These are phyloP conservation scores for Fomitiporia mediterranea DNA, from an alignment of 1,284 basidiomycete genomes.

Conservation along the genomic window DNA sequence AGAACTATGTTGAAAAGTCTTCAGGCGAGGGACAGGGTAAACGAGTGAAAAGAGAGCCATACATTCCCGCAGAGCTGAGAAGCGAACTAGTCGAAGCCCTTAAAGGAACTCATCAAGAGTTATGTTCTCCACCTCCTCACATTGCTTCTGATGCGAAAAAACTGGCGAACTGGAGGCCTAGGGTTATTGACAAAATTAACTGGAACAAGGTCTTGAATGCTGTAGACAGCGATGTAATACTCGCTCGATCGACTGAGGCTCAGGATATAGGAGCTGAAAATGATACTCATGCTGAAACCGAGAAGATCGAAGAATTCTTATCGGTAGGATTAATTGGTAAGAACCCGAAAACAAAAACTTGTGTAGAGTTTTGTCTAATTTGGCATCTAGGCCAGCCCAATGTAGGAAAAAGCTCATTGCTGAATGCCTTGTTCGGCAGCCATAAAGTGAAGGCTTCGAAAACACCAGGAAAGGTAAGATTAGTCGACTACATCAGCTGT, in stretches of 20 bases:
- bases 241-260: slow-evolving; percentile 24
- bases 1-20: slow-evolving; percentile 60
- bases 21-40: slow-evolving; percentile 43
- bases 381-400: slow-evolving; percentile 74
- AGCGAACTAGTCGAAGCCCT: slow-evolving; percentile 64
- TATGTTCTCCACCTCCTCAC: slow-evolving; percentile 65
- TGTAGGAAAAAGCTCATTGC: slow-evolving; percentile 86
- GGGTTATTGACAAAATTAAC: slow-evolving; percentile 58
- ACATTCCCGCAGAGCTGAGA: slow-evolving; percentile 58
- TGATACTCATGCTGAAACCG: slow-evolving; percentile 32
- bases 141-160: slow-evolving; percentile 49
- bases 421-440: slow-evolving; percentile 87
- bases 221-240: slow-evolving; percentile 36
- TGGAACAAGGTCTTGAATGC: slow-evolving; percentile 63
- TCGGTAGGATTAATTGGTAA: slow-evolving; percentile 82
- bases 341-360: slow-evolving; percentile 15
- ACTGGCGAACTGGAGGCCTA: slow-evolving; percentile 62
- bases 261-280: slow-evolving; percentile 29
- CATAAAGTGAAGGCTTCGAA: slow-evolving; percentile 80
- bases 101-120: slow-evolving; percentile 58
- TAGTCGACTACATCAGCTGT: too few species aligned
- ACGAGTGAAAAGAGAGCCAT: slow-evolving; percentile 49
- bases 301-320: slow-evolving; percentile 43
- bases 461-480: slow-evolving; percentile 80
- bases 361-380: slow-evolving; percentile 4